Conservation (phyloP, 2,329 filamentous ascomycete genomes). For the Ambrosiella beaveri region DNA sequence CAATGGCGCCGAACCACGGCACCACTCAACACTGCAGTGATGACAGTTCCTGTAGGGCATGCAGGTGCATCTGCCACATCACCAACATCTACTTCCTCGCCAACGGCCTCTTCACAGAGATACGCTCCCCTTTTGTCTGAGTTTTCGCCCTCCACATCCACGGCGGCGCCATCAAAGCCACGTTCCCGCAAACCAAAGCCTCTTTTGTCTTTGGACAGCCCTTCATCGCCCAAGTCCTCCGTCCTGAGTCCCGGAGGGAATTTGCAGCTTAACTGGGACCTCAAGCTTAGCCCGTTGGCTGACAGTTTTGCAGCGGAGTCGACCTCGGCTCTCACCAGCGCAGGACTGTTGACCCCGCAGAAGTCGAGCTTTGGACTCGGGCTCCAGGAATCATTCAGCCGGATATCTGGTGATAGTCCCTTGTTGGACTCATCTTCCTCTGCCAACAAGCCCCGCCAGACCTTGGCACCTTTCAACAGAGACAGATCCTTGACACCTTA, state of each 20-base stretch:
- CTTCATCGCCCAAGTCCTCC: background rate
- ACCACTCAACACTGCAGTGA: background rate
- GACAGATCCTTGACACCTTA: background rate
- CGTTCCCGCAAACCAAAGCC: conserved; percentile 4
- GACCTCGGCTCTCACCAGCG: conserved; percentile 1
- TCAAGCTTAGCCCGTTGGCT: conserved; percentile 10
- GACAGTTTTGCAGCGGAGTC: conserved; percentile 10
- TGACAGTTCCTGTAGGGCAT: background rate
- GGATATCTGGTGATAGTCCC: background rate
- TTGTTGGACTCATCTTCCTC: background rate
- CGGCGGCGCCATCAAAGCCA: background rate
- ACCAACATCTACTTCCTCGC: background rate
- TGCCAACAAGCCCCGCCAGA: background rate
- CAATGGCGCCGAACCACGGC: background rate
- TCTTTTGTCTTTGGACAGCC: conserved; percentile 2
- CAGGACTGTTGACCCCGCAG: conserved; percentile 4
- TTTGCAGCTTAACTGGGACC: conserved; percentile 11
- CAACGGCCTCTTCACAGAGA: background rate
- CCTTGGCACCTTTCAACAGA: background rate
- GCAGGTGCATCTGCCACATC: background rate
- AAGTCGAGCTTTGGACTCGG: conserved; percentile 4
- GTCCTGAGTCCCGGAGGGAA: background rate
- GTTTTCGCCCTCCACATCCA: background rate
- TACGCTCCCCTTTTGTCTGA: background rate
- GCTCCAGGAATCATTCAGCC: background rate